Base-by-base conservation (phyloP, 805 yeast species). In the Saccharomycopsis sp. region DNA sequence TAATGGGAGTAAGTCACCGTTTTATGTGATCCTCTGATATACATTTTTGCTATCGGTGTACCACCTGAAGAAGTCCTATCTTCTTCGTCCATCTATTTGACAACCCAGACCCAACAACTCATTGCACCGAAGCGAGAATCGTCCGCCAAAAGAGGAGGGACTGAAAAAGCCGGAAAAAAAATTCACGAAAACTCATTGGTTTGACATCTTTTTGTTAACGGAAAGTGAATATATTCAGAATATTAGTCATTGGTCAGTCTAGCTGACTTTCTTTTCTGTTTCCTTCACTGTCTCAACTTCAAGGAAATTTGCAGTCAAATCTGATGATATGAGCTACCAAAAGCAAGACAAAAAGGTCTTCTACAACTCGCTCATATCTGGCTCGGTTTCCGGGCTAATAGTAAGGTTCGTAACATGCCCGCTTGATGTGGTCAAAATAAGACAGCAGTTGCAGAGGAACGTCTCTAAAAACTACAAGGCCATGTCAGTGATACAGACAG, bases 351-450 rank as follows among this genome's bases (percentile, higher is more conserved):
- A 29, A 5, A 29, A 29, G 5, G 5, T 12, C 12, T 5, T 29
- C 8, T 58, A 55, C 54, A 54, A 58, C 18, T 53, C 63, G 16
- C 56, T 48, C 8, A 51, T 56, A 8, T 55, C 63, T 2, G 63
- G 63, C 18, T 34, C 62, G 1, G 47, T 52, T 7, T 59, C 63
- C 12, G 61, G 75, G 68, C 14, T 71, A 60, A 57, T 40, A 1
- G 59, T 54, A 44, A 76, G 88, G 57, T 80, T 81, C 51, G 69
- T 82, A 23, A 77, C 84, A 0, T 89, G 95, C 1, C 95, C 95
- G 4, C 70, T 88, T 41, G 95, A 87, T 65, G 83, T 87, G 7
- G 64, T 87, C 55, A 88, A 88, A 68, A 87, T 87, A 60, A 73
- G 95, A 53, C 71, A 85, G 47, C 95, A 87, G 67, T 72, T 87